Evolutionary conservation across 768 basidiomycete genomes (phyloP), one percentile per base, ranked within the genome.

Genomic region (Naganishia vaughanmartiniae): DNA sequence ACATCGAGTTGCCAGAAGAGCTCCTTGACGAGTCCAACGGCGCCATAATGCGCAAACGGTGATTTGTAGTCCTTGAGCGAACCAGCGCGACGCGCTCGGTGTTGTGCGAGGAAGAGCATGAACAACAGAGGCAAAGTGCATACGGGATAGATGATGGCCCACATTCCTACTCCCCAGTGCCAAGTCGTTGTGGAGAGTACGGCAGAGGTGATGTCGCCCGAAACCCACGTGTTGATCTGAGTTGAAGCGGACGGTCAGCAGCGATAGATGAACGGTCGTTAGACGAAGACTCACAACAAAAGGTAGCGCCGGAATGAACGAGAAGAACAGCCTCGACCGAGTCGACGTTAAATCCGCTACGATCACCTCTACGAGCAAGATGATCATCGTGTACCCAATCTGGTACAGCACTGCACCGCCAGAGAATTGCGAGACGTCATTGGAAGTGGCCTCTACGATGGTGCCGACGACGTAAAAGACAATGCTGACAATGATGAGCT

Each of bases 1-100:
- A 81, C 69, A 68, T 82, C 81, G 26, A 79, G 57, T 65, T 82
- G 77, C 77, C 78, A 79, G 73, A 79, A 79, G 17, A 82, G 69
- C 21, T 72, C 71, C 26, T 57, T 26, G 31, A 57, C 34, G 24
- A 76, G 56, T 2, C 58, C 31, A 33, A 58, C 69, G 39, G 53
- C 58, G n/a, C 54, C 2, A 73, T 66, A 33, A 31, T 63, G 60
- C 19, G 60, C 60, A 30, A 63, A 63, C 2, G 60, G 60, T 26
- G 60, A 26, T 36, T 36, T 48, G 48, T 72, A 66, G 48, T 54
- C 56, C 14, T 57, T 70, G 21, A 78, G 72, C 0, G 60, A 46
- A 4, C 77, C 76, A 1, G 70, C 67, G 12, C 66, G 60, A 0
- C 21, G n/a, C 10, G 74, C 78, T 42, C 75, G 58, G 9, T 70